These are phyloP conservation scores for Myxozyma mucilagina DNA, from an alignment of 805 yeast genomes.

Conservation along the genomic window DNA sequence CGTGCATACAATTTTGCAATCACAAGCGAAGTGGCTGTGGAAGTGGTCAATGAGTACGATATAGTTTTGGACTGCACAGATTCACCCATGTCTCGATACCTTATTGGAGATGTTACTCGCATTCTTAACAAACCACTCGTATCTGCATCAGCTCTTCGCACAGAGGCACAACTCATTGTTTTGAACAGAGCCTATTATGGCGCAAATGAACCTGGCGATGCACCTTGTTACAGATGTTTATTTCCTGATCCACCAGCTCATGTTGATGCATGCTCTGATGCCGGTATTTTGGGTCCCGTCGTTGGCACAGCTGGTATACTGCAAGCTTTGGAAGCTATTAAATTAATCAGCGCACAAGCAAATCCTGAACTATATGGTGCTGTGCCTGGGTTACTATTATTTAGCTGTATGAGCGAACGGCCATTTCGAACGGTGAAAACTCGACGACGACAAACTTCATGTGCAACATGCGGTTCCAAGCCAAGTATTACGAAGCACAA, in stretches of 20 bases:
- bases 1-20: constrained; percentile 28
- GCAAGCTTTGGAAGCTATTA: constrained; percentile 87
- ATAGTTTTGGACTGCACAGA: constrained; percentile 91
- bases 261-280: constrained; percentile 84
- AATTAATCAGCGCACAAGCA: constrained; percentile 59
- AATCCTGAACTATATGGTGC: constrained; percentile 61
- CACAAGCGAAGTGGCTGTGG: constrained; percentile 58
- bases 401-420: constrained; percentile 59
- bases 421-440: constrained; percentile 70
- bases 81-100: constrained; percentile 81
- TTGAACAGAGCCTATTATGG: constrained; percentile 47
- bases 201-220: constrained; percentile 40
- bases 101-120: constrained; percentile 78
- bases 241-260: constrained; percentile 87
- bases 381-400: constrained; percentile 45
- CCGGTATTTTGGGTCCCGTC: constrained; percentile 95
- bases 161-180: constrained; percentile 87
- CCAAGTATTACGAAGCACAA: constrained; percentile 52
- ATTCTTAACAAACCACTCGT: constrained; percentile 58
- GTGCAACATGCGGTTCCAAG: constrained; percentile 62
- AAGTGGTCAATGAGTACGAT: constrained; percentile 65
- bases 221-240: constrained; percentile 92
- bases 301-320: constrained; percentile 86
- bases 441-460: constrained; percentile 62
- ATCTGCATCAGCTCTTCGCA: constrained; percentile 86